phyloP scores from a whole-genome alignment of 1,139 yeast genomes.

The Debaryomyces sp. region DNA sequence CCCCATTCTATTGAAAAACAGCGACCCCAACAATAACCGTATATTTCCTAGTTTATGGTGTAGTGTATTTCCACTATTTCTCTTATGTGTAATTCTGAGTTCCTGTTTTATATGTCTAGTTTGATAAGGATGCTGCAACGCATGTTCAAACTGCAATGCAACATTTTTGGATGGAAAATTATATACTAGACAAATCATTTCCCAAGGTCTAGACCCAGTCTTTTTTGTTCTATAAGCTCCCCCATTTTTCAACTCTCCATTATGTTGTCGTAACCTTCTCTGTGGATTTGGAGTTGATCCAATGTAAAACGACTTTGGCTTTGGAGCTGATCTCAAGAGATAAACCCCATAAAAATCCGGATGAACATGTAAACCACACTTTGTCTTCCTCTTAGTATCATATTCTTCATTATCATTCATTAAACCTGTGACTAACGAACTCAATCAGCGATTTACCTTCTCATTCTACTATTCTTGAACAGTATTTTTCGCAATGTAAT shows the following conservation, averaged over 20 bases:
- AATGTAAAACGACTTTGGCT: slow-evolving; percentile 61
- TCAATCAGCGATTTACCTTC: not conserved
- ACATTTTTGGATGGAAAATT: slow-evolving; percentile 74
- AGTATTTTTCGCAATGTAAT: not conserved
- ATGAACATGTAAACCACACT: slow-evolving; percentile 13
- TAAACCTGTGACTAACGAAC: not conserved
- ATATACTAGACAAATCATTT: slow-evolving; percentile 59
- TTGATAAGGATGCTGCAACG: slow-evolving; percentile 73
- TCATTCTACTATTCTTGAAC: not conserved
- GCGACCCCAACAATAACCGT: slow-evolving; percentile 44
- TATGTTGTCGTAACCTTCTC: slow-evolving; percentile 73
- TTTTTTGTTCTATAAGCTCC: slow-evolving; percentile 71
- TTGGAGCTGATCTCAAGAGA: slow-evolving; percentile 58
- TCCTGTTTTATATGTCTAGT: slow-evolving; percentile 58
- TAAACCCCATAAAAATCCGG: slow-evolving; percentile 67
- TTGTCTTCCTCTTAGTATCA: not conserved
- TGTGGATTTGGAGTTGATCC: slow-evolving; percentile 81
- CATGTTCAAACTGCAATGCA: slow-evolving; percentile 77
- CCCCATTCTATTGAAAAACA: slow-evolving; percentile 45
- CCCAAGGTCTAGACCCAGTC: slow-evolving; percentile 70
- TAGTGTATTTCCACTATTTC: slow-evolving; percentile 40
- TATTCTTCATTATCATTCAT: not conserved
- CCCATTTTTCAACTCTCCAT: slow-evolving; percentile 62
- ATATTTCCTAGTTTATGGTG: slow-evolving; percentile 56
- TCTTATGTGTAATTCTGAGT: slow-evolving; percentile 25